Conservation (phyloP, 345 rosid genomes). For the Brassica incana region DNA sequence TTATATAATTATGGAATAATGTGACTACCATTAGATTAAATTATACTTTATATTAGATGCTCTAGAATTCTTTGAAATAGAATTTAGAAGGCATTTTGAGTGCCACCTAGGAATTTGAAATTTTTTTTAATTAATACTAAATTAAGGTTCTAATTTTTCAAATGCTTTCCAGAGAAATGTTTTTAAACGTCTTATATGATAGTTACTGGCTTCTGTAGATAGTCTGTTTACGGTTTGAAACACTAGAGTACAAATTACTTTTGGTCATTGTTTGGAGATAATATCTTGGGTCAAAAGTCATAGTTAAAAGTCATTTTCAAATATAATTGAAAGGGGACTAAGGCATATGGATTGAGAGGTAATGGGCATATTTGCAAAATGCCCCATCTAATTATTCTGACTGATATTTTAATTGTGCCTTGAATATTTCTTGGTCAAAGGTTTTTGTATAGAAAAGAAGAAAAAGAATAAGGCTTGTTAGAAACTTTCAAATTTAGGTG, state of each 20-base stretch:
- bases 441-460: background rate
- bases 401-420: background rate
- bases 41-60: too few species aligned
- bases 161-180: too few species aligned
- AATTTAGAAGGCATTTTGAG: too few species aligned
- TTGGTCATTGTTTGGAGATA: background rate
- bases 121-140: too few species aligned
- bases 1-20: too few species aligned
- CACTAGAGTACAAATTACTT: background rate
- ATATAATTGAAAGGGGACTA: conserved; percentile 14
- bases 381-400: background rate
- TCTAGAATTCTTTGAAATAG: too few species aligned
- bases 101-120: too few species aligned
- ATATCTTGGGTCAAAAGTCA: conserved; percentile 4
- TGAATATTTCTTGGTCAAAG: conserved; percentile 28
- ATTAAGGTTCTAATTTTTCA: too few species aligned
- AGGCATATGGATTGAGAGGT: conserved; percentile 6
- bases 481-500: conserved; percentile 16
- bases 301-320: background rate
- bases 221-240: background rate
- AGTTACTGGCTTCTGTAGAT: background rate
- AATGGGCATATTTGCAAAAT: conserved; percentile 13
- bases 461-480: background rate
- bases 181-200: background rate
- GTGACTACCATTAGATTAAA: too few species aligned